A percentile compares a stretch with the other conserved stretches of the same genome.
Evolutionary conservation across 2,329 filamentous ascomycete species (phyloP).

Genomic region (Penicillium sp.): DNA sequence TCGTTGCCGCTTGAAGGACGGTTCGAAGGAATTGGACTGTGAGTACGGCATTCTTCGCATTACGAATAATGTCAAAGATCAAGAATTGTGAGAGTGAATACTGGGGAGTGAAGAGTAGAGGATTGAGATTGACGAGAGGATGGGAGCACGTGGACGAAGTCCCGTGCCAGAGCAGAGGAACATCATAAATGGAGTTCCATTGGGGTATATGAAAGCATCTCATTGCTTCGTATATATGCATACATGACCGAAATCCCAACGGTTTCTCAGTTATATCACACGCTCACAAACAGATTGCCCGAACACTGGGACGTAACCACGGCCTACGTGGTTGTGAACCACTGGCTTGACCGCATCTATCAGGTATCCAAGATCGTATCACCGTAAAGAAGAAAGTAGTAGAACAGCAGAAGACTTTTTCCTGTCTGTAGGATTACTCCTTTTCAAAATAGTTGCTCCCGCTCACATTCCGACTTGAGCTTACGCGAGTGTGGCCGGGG

Average conservation of each 20-base stretch:
- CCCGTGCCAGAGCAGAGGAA: background rate
- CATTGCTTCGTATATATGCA: conserved; percentile 30
- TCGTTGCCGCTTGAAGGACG: conserved; percentile 10
- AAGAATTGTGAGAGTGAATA: background rate
- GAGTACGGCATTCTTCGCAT: conserved; percentile 20
- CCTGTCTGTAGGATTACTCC: conserved; percentile 21
- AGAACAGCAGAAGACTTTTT: background rate
- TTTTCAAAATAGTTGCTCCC: conserved; percentile 41
- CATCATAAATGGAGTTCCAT: background rate
- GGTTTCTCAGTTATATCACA: conserved; percentile 6
- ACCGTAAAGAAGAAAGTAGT: conserved; percentile 6
- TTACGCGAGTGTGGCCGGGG: conserved; percentile 46
- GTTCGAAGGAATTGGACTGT: conserved; percentile 9
- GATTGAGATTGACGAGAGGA: background rate
- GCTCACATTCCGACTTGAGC: conserved; percentile 38
- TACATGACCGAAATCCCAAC: conserved; percentile 18
- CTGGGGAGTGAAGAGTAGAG: background rate
- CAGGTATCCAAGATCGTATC: conserved; percentile 19
- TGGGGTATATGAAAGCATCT: conserved; percentile 14
- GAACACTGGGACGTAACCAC: conserved; percentile 2
- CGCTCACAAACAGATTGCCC: conserved; percentile 7
- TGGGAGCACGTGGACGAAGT: conserved; percentile 7
- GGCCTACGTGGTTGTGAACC: background rate
- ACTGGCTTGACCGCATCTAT: conserved; percentile 13
- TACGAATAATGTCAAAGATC: background rate